Evolutionary conservation across 306 rosid genomes (phyloP).

Genomic region (Arachis stenosperma): DNA sequence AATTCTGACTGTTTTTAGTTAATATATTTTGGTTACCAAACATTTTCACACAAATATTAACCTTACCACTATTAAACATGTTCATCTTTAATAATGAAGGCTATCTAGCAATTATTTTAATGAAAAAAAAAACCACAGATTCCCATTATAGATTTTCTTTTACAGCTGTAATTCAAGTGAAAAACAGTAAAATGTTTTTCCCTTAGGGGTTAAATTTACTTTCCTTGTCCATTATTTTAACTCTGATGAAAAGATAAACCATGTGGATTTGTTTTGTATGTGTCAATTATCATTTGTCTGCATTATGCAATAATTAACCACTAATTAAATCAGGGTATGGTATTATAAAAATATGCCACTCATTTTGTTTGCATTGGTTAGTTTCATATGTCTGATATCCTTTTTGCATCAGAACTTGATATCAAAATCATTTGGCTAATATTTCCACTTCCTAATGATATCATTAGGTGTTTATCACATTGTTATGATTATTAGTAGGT

Average conservation of each 20-base stretch:
- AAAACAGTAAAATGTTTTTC: not conserved
- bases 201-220: not conserved
- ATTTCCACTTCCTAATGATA: not conserved
- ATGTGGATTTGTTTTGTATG: not conserved
- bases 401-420: not conserved
- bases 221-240: not conserved
- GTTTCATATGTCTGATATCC: not conserved
- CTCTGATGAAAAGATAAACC: not conserved
- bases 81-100: too few species aligned
- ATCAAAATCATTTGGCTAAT: not conserved
- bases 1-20: too few species aligned
- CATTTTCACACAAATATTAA: too few species aligned
- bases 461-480: not conserved
- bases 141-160: not conserved
- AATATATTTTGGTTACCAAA: too few species aligned
- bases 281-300: not conserved
- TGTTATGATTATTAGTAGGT: too few species aligned
- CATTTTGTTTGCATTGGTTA: not conserved
- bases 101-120: too few species aligned
- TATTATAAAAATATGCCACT: not conserved
- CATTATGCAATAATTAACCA: not conserved
- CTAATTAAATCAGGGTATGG: not conserved
- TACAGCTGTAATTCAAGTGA: not conserved
- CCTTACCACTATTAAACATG: too few species aligned
- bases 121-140: not conserved